Conservation (phyloP, 345 rosid species). For the Mangifera indica region DNA sequence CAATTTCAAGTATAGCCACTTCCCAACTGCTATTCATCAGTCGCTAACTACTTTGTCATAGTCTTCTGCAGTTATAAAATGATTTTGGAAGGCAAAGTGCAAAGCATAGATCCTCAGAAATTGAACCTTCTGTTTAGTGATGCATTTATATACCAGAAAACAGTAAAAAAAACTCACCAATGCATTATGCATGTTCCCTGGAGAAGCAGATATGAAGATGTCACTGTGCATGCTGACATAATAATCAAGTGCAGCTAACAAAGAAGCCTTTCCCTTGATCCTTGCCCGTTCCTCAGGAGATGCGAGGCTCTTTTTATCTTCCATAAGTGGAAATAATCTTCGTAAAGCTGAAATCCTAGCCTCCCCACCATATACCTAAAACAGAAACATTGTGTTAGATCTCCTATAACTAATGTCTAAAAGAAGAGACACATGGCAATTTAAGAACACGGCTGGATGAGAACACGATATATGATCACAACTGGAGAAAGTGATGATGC, state of each 20-base stretch:
- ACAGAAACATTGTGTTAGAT: neutral
- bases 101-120: neutral
- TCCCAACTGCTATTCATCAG: neutral
- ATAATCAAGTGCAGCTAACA: slow-evolving; percentile 90
- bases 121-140: neutral
- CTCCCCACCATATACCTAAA: slow-evolving; percentile 94
- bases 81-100: neutral
- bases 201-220: slow-evolving; percentile 90
- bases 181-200: slow-evolving; percentile 98
- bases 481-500: too few species aligned
- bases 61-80: neutral
- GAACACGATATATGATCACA: too few species aligned
- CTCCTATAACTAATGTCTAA: too few species aligned
- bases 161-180: slow-evolving; percentile 43
- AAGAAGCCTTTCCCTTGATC: slow-evolving; percentile 84
- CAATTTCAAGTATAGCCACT: neutral
- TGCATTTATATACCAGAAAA: neutral
- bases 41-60: neutral
- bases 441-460: too few species aligned
- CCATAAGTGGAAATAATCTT: slow-evolving; percentile 78
- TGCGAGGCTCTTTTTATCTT: slow-evolving; percentile 92
- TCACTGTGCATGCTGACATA: slow-evolving; percentile 86
- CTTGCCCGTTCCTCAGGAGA: slow-evolving; percentile 62
- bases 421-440: too few species aligned
- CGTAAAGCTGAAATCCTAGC: slow-evolving; percentile 76